phyloP scores from a whole-genome alignment of 2,329 filamentous ascomycete genomes.

The Capronia coronata region DNA sequence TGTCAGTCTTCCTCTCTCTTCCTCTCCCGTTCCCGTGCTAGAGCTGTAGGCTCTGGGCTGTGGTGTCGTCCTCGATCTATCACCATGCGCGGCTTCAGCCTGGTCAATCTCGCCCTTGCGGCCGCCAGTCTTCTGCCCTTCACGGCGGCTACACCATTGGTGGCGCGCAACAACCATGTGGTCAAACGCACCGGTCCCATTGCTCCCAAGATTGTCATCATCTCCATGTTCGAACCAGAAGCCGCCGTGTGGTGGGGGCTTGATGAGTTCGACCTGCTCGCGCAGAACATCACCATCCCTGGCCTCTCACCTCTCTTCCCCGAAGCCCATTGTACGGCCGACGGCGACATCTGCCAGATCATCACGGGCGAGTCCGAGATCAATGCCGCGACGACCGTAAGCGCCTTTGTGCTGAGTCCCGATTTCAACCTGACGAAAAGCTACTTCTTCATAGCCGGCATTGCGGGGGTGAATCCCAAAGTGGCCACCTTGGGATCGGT shows the following conservation, averaged over 20 bases:
- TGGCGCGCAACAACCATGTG: not conserved
- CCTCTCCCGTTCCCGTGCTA: slow-evolving; percentile 6
- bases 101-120: not conserved
- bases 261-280: slow-evolving; percentile 50
- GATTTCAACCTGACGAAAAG: slow-evolving; percentile 59
- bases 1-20: not conserved
- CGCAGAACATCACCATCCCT: slow-evolving; percentile 52
- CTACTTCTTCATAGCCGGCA: slow-evolving; percentile 67
- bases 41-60: not conserved
- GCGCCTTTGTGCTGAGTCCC: slow-evolving; percentile 55
- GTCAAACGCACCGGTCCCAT: slow-evolving; percentile 7
- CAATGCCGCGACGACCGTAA: slow-evolving; percentile 63
- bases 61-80: not conserved
- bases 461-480: slow-evolving; percentile 67
- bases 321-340: slow-evolving; percentile 55
- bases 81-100: slow-evolving; percentile 5
- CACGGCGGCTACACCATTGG: slow-evolving; percentile 9
- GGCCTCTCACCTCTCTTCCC: slow-evolving; percentile 62
- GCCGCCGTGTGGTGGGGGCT: slow-evolving; percentile 56
- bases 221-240: slow-evolving; percentile 55
- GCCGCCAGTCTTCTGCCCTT: slow-evolving; percentile 1
- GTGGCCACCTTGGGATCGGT: slow-evolving; percentile 60
- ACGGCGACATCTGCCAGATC: slow-evolving; percentile 60
- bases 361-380: slow-evolving; percentile 55
- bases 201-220: slow-evolving; percentile 38